These are phyloP conservation scores for Mycena metata DNA, from an alignment of 768 basidiomycete genomes.

Conservation along the genomic window DNA sequence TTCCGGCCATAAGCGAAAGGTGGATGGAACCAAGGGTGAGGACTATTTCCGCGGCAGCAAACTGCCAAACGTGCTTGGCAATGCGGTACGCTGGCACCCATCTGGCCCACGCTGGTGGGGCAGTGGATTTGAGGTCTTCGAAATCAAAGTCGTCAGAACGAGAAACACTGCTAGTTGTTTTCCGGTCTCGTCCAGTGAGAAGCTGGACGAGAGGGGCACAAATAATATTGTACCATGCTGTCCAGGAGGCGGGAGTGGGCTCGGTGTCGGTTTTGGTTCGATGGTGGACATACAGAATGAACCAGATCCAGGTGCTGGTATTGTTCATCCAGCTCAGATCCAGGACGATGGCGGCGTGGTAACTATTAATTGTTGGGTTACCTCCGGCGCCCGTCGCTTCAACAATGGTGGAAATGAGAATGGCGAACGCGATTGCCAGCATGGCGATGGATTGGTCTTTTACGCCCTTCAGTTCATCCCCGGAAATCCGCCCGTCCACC, in stretches of 20 bases:
- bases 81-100: no score
- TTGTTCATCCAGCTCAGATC: conserved; percentile 22
- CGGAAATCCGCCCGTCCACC: neutral
- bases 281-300: conserved; percentile 13
- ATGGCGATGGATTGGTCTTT: conserved; percentile 11
- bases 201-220: neutral
- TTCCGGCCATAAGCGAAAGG: neutral
- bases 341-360: conserved; percentile 13
- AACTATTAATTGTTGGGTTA: neutral
- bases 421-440: conserved; percentile 7
- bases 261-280: neutral
- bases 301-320: conserved; percentile 21
- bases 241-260: neutral
- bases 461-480: neutral
- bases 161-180: neutral
- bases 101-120: no score
- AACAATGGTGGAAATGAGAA: conserved; percentile 5
- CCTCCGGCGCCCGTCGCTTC: neutral
- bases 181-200: neutral
- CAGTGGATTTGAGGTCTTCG: no score
- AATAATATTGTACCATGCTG: neutral
- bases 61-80: neutral
- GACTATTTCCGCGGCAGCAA: neutral
- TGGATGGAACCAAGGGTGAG: neutral
- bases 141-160: no score